Conservation (phyloP, 1,139 yeast genomes). For the Saccharomycopsis phalli region DNA sequence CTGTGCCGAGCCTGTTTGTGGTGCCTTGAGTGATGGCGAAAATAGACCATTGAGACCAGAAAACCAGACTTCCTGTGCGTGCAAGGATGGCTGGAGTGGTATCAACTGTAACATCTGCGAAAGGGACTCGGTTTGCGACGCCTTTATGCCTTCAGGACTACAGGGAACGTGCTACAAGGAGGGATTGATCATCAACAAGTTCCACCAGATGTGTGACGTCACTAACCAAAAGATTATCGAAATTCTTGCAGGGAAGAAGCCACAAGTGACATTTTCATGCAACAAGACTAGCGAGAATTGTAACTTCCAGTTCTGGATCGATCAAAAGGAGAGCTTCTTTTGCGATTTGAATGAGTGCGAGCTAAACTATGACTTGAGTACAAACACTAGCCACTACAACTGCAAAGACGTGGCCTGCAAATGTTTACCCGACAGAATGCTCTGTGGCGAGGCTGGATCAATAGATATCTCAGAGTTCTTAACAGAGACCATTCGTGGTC, state of each 20-base stretch:
- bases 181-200: conserved; percentile 75
- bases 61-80: conserved; percentile 45
- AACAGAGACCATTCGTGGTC: conserved; percentile 83
- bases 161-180: conserved; percentile 83
- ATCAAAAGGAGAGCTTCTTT: conserved; percentile 76
- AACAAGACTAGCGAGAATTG: conserved; percentile 58
- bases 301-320: conserved; percentile 95
- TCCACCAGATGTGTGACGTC: conserved; percentile 91
- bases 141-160: conserved; percentile 73
- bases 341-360: conserved; percentile 72
- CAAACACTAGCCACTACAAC: conserved; percentile 64
- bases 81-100: conserved; percentile 86
- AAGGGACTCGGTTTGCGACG: conserved; percentile 64
- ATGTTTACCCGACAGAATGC: conserved; percentile 86
- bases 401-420: conserved; percentile 74
- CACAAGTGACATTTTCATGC: conserved; percentile 91
- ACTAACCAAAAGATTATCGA: conserved; percentile 79
- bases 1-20: conserved; percentile 86
- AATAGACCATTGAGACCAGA: conserved; percentile 49
- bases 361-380: conserved; percentile 52
- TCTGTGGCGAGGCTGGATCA: conserved; percentile 90
- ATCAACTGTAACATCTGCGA: conserved; percentile 86
- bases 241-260: conserved; percentile 68
- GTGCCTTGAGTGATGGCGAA: conserved; percentile 60
- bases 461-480: conserved; percentile 91